Evolutionary conservation across 75 land plant genomes (phyloP).

Genomic region (Selaginella moellendorffii): DNA sequence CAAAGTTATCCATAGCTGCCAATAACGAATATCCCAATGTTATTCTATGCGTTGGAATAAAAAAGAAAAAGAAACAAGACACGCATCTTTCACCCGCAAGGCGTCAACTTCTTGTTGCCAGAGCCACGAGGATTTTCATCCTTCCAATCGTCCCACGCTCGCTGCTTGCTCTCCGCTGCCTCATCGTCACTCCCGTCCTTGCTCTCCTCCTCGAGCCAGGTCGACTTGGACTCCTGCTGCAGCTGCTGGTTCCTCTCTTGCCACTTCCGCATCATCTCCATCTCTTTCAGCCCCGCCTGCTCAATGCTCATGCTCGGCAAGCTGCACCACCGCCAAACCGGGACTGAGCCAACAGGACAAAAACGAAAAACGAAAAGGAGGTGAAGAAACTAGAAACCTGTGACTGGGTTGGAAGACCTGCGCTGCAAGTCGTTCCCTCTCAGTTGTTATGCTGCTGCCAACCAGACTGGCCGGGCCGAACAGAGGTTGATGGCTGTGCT

Average conservation of each 20-base stretch:
- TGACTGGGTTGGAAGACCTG: conserved; percentile 92
- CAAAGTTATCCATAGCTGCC: no score
- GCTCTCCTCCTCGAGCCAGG: conserved; percentile 59
- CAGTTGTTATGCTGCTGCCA: conserved; percentile 49
- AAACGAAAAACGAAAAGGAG: no score
- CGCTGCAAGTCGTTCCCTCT: conserved; percentile 79
- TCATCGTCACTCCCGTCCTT: conserved; percentile 68
- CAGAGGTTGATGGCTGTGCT: conserved; percentile 56
- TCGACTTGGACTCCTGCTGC: conserved; percentile 59
- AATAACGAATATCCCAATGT: no score
- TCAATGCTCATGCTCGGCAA: conserved; percentile 99
- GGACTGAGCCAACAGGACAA: no score
- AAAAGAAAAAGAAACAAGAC: background rate
- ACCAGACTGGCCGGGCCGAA: conserved; percentile 92
- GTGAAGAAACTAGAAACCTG: no score
- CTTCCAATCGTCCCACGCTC: conserved; percentile 99
- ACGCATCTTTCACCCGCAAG: conserved; percentile 34
- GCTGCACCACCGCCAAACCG: no score
- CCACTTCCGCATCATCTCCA: conserved; percentile 95
- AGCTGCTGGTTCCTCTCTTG: conserved; percentile 53
- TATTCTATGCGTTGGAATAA: background rate
- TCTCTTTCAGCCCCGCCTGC: conserved; percentile 87
- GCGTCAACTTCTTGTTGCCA: conserved; percentile 94
- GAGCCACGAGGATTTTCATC: conserved; percentile 98
- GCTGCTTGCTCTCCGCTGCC: conserved; percentile 70